These are phyloP conservation scores for Elongisporangium prolatum DNA, from an alignment of 352 stramenopile species.

Conservation along the genomic window DNA sequence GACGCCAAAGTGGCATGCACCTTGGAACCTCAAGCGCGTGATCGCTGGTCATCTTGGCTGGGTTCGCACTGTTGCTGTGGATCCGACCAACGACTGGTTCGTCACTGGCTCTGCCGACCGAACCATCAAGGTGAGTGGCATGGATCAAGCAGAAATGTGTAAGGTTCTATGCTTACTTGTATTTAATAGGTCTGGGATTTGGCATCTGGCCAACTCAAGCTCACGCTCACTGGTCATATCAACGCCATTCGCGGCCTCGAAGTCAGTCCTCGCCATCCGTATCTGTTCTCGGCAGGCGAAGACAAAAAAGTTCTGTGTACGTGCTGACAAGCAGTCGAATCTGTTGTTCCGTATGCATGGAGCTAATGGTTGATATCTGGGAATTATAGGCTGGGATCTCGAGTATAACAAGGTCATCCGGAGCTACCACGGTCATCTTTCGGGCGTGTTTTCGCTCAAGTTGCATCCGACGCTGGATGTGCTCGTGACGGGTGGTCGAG, in stretches of 20 bases:
- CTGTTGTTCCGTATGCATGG: not conserved
- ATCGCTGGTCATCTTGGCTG: conserved; percentile 94
- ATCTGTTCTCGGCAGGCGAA: conserved; percentile 97
- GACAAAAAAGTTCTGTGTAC: conserved; percentile 98
- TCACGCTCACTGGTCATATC: conserved; percentile 99
- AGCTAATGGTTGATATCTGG: not conserved
- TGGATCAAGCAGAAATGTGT: too few relatives aligned
- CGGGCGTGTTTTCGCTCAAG: conserved; percentile 95
- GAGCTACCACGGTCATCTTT: conserved; percentile 99
- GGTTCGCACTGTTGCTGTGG: conserved; percentile 97
- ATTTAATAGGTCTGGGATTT: conserved; percentile 88
- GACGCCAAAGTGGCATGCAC: conserved; percentile 97
- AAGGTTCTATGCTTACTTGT: too few relatives aligned
- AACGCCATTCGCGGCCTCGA: conserved; percentile 96
- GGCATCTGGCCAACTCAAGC: conserved; percentile 95
- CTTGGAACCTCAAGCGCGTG: conserved; percentile 98
- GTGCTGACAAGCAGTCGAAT: not conserved
- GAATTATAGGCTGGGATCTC: conserved; percentile 93
- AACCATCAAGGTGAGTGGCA: conserved; percentile 92
- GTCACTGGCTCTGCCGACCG: conserved; percentile 96
- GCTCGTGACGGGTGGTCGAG: conserved; percentile 95
- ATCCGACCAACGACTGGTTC: conserved; percentile 99
- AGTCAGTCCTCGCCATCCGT: conserved; percentile 94
- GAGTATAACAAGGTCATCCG: conserved; percentile 99
- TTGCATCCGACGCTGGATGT: conserved; percentile 98